Conservation (phyloP, 306 rosid species). For the Rosa persica region DNA sequence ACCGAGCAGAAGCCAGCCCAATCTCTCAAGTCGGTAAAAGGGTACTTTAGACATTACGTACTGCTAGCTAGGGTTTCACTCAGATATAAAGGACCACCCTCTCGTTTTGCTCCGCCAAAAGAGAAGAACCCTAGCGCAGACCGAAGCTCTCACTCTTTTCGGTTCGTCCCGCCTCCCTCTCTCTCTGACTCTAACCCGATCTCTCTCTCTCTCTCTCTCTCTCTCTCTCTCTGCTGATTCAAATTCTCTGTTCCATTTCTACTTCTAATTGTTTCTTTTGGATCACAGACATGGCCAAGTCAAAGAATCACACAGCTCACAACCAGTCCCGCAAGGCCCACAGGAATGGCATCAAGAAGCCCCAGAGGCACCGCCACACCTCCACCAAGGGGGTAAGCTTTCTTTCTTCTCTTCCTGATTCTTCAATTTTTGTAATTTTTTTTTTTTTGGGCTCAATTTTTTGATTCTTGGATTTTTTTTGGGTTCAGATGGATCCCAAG, state of each 20-base stretch:
- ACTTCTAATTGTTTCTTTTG: not conserved
- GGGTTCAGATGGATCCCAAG: conserved; percentile 89
- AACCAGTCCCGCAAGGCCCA: conserved; percentile 99
- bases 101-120: not conserved
- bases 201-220: not conserved
- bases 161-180: conserved; percentile 15
- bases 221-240: not conserved
- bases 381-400: conserved; percentile 87
- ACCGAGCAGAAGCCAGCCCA: not conserved
- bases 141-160: not conserved
- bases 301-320: conserved; percentile 99
- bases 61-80: conserved; percentile 38
- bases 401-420: not conserved
- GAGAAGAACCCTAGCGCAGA: conserved; percentile 33
- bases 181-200: conserved; percentile 16
- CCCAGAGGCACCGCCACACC: conserved; percentile 89
- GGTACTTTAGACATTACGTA: conserved; percentile 28
- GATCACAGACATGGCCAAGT: conserved; percentile 90
- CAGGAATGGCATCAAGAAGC: conserved; percentile 95
- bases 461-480: not conserved
- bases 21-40: not conserved
- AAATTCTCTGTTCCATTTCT: not conserved
- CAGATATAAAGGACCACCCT: conserved; percentile 12
- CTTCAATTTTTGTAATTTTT: not conserved
- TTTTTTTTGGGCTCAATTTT: not conserved